A percentile compares a stretch with the other conserved stretches of the same genome.
These are phyloP conservation scores for Coemansia sp. DNA, from an alignment of 192 early-diverging fungal species.

Conservation along the genomic window DNA sequence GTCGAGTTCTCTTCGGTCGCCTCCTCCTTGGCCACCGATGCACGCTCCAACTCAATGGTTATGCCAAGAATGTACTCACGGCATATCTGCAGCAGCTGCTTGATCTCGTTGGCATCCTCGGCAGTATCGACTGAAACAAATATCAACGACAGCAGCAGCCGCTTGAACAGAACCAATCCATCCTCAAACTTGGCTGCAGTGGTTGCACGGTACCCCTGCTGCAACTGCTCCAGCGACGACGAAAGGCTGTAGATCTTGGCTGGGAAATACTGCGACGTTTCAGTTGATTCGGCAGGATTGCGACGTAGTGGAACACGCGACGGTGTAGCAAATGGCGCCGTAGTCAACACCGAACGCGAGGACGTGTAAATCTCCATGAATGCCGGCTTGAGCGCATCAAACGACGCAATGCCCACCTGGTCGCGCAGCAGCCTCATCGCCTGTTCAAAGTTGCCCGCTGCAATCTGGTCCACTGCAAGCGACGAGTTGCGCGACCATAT, in stretches of 20 bases:
- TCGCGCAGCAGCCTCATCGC: slow-evolving; percentile 93
- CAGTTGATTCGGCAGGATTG: slow-evolving; percentile 55
- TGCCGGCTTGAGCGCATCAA: slow-evolving; percentile 84
- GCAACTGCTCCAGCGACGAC: slow-evolving; percentile 64
- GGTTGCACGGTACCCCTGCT: slow-evolving; percentile 81
- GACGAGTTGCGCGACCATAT: slow-evolving; percentile 83
- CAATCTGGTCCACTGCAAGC: slow-evolving; percentile 89
- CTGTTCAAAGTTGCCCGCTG: slow-evolving; percentile 91
- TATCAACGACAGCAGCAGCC: slow-evolving; percentile 74
- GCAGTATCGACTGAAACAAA: slow-evolving; percentile 69
- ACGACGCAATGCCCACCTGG: slow-evolving; percentile 90
- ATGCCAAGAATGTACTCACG: slow-evolving; percentile 93
- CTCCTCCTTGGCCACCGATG: slow-evolving; percentile 58
- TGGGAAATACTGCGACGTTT: slow-evolving; percentile 42
- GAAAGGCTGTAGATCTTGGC: slow-evolving; percentile 37
- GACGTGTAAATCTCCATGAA: slow-evolving; percentile 86
- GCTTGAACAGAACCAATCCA: slow-evolving; percentile 70
- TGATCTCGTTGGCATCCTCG: slow-evolving; percentile 75
- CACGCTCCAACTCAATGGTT: slow-evolving; percentile 78
- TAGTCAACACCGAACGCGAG: slow-evolving; percentile 63
- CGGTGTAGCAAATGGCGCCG: slow-evolving; percentile 62
- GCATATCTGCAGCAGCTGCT: slow-evolving; percentile 74
- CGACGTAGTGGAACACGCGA: slow-evolving; percentile 70
- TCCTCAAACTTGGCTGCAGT: slow-evolving; percentile 81
- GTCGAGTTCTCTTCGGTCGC: slow-evolving; percentile 54